Evolutionary conservation across 306 rosid species (phyloP).

Genomic region (Cucurbita argyrosperma): DNA sequence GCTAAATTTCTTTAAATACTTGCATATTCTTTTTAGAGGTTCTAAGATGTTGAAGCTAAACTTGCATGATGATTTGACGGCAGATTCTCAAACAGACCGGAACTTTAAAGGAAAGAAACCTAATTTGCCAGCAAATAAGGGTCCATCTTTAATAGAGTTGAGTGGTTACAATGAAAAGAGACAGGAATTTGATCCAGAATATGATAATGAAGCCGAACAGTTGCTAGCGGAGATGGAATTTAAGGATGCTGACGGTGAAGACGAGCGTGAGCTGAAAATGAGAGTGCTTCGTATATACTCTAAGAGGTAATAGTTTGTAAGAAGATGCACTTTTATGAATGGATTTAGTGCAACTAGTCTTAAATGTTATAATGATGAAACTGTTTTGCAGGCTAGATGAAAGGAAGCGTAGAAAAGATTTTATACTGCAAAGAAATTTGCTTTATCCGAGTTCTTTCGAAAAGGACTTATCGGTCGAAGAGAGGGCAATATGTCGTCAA

Average conservation of each 20-base stretch:
- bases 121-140: constrained; percentile 40
- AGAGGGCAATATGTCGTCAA: constrained; percentile 52
- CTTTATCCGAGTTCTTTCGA: constrained; percentile 59
- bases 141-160: constrained; percentile 69
- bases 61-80: neutral
- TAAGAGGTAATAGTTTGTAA: constrained; percentile 38
- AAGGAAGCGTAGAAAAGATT: constrained; percentile 83
- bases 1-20: neutral
- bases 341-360: neutral
- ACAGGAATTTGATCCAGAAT: constrained; percentile 87
- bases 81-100: constrained; percentile 65
- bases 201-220: constrained; percentile 91
- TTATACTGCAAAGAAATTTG: constrained; percentile 69
- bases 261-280: constrained; percentile 73
- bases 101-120: constrained; percentile 53
- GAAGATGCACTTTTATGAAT: neutral
- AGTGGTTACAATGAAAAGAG: constrained; percentile 85
- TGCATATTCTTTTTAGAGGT: neutral
- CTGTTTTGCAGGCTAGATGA: constrained; percentile 72
- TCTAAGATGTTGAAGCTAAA: neutral
- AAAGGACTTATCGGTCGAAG: constrained; percentile 68
- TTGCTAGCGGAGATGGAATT: constrained; percentile 93
- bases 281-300: constrained; percentile 62
- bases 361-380: neutral
- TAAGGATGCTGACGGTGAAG: constrained; percentile 71